phyloP scores from a whole-genome alignment of 2,329 filamentous ascomycete species.

The Volutella citrinella region DNA sequence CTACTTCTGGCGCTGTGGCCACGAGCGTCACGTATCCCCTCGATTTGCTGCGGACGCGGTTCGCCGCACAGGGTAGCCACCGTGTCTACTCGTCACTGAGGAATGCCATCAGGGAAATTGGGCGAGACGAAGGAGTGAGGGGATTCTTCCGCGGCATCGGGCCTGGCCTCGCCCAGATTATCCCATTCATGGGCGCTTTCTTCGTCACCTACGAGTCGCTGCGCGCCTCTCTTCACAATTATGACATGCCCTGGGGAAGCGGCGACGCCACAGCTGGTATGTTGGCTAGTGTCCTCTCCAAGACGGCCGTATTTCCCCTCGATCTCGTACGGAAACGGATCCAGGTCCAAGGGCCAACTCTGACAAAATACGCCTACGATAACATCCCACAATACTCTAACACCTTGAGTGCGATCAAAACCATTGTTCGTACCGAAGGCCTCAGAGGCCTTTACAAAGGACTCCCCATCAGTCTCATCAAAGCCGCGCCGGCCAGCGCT shows the following conservation, averaged over 20 bases:
- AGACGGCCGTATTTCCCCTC: constrained; percentile 88
- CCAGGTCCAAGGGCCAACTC: constrained; percentile 90
- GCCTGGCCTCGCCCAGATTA: constrained; percentile 80
- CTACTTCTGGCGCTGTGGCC: constrained; percentile 75
- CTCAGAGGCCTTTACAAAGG: constrained; percentile 81
- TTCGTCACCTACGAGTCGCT: constrained; percentile 85
- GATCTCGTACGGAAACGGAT: constrained; percentile 90
- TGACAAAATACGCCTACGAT: constrained; percentile 72
- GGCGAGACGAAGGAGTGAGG: constrained; percentile 65
- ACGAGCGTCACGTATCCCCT: constrained; percentile 88
- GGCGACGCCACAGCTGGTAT: constrained; percentile 83
- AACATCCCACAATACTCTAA: constrained; percentile 83
- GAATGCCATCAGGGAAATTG: constrained; percentile 69
- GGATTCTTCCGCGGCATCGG: constrained; percentile 89
- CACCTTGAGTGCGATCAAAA: constrained; percentile 61
- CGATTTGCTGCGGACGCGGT: constrained; percentile 88
- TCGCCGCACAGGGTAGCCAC: constrained; percentile 86
- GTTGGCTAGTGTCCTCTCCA: constrained; percentile 74
- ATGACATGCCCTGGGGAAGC: constrained; percentile 66
- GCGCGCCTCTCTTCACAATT: constrained; percentile 53
- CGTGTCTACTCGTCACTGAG: constrained; percentile 74
- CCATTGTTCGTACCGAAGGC: constrained; percentile 72
- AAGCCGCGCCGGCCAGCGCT: constrained; percentile 89
- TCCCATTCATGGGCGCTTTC: constrained; percentile 97
- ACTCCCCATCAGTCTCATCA: constrained; percentile 82